phyloP scores from a whole-genome alignment of 2,329 filamentous ascomycete genomes.

The Colletotrichum navitas region DNA sequence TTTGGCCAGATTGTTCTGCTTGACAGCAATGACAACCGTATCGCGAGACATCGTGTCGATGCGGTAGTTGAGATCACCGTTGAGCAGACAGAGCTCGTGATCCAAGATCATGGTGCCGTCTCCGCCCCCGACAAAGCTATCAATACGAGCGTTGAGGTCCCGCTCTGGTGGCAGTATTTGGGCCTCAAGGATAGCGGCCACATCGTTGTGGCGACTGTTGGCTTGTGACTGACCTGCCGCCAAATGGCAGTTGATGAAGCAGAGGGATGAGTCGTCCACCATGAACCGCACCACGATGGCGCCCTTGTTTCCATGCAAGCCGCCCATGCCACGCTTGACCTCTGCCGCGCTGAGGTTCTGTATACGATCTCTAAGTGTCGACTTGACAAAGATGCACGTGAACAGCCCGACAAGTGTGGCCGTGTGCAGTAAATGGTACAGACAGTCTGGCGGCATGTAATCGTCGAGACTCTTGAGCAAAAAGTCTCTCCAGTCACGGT shows the following conservation, averaged over 20 bases:
- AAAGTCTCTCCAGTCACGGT: slow-evolving; percentile 96
- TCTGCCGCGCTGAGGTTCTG: slow-evolving; percentile 83
- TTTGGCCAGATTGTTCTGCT: slow-evolving; percentile 83
- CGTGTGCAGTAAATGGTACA: slow-evolving; percentile 89
- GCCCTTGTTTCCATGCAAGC: slow-evolving; percentile 95
- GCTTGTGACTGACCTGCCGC: slow-evolving; percentile 94
- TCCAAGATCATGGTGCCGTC: slow-evolving; percentile 96
- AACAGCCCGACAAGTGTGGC: slow-evolving; percentile 94
- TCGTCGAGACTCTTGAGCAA: slow-evolving; percentile 86
- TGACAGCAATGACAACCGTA: slow-evolving; percentile 88
- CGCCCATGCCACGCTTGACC: slow-evolving; percentile 96
- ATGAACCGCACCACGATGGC: slow-evolving; percentile 92
- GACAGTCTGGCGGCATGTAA: slow-evolving; percentile 79
- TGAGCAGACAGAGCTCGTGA: slow-evolving; percentile 96
- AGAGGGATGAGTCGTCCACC: slow-evolving; percentile 92
- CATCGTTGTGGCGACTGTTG: slow-evolving; percentile 90
- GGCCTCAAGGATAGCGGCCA: slow-evolving; percentile 88
- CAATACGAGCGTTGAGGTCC: slow-evolving; percentile 75
- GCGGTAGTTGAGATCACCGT: slow-evolving; percentile 97
- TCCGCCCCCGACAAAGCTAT: slow-evolving; percentile 90
- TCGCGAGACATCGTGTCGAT: slow-evolving; percentile 98
- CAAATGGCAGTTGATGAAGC: slow-evolving; percentile 97
- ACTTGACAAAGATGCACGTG: slow-evolving; percentile 94
- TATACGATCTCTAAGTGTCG: slow-evolving; percentile 80
- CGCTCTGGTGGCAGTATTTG: slow-evolving; percentile 79